Base-by-base conservation (phyloP, 306 rosid species). In the Dryas drummondii region DNA sequence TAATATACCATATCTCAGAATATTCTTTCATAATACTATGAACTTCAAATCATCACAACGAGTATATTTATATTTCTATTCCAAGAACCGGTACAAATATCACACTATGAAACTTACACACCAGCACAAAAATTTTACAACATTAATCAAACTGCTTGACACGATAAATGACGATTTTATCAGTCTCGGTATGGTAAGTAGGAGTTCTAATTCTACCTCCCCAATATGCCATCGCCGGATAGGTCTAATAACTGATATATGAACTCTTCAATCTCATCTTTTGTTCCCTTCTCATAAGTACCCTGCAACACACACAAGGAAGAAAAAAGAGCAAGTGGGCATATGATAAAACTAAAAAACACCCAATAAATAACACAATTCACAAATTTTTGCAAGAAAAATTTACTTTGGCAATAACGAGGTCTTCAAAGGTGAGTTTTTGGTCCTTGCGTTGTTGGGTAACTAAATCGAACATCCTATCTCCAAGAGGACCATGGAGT, bases 261-360 rank as follows among this genome's bases (percentile, higher is more conserved):
- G 83, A 90, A 93, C 69, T 86, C 94, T 70, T 88, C 94, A 68
- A 93, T 90, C 72, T 90, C 98, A 79, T 86, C 94, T 49, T 78
- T 88, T 40, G 93, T 87, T 66, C 97, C 96, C 80, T 93, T 90
- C 85, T 90, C 97, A 81, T 90, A 90, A 82, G 81, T 82, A 67
- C 87, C 94, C 98, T 93, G 76, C 82, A 83, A 78, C 40, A 80
- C 45, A 49, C 17, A 76, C 79, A 75, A 51, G 3, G 9, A 82
- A 84, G 60, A 55, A 48, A 41, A 9, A 45, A 17, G 54, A 8
- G 11, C 4, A 45, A 74, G 3, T 60, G 12, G 46, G 62, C 22
- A 57, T 9, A 47, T 48, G 26, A 66, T 27, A 17, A 42, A 15
- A 26, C 11, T 5, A 27, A 4, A 9, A 55, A 75, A 40, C 1